These are phyloP conservation scores for Dichomitus squalens DNA, from an alignment of 1,284 basidiomycete species.

Conservation along the genomic window DNA sequence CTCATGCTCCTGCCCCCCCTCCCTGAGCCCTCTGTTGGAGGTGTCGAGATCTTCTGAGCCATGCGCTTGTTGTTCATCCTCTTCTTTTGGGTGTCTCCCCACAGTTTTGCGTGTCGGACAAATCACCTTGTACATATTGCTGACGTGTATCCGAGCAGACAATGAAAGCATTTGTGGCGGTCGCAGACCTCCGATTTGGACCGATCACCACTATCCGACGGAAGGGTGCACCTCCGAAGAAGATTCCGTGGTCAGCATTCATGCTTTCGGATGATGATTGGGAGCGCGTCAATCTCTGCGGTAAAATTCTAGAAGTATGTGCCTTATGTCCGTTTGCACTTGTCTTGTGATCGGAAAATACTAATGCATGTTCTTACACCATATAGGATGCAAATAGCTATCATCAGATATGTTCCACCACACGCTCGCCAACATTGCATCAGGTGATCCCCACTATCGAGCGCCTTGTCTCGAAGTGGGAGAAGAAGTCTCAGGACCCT, in stretches of 20 bases:
- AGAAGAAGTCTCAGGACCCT: conserved; percentile 14
- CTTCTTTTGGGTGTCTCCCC: no score
- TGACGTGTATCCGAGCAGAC: no score
- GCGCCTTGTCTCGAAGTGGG: conserved; percentile 26
- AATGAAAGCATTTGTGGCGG: no score
- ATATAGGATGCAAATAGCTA: conserved; percentile 7
- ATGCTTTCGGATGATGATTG: conserved; percentile 21
- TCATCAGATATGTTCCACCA: background rate
- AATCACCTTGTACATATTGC: no score
- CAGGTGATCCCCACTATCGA: conserved; percentile 28
- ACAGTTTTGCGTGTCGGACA: no score
- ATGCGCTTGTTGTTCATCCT: no score
- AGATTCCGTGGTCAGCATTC: conserved; percentile 24
- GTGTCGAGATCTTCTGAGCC: no score
- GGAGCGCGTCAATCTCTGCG: conserved; percentile 14
- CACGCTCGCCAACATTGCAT: conserved; percentile 10
- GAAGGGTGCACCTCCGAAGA: conserved; percentile 17
- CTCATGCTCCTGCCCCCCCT: conserved; percentile 65
- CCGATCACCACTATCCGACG: background rate
- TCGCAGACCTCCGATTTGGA: no score
- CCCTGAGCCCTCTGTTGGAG: no score
- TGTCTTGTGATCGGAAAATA: no score
- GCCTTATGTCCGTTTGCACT: background rate
- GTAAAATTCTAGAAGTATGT: conserved; percentile 6
- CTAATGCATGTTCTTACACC: no score